These are phyloP conservation scores for Mangifera indica DNA, from an alignment of 345 rosid species.

Conservation along the genomic window DNA sequence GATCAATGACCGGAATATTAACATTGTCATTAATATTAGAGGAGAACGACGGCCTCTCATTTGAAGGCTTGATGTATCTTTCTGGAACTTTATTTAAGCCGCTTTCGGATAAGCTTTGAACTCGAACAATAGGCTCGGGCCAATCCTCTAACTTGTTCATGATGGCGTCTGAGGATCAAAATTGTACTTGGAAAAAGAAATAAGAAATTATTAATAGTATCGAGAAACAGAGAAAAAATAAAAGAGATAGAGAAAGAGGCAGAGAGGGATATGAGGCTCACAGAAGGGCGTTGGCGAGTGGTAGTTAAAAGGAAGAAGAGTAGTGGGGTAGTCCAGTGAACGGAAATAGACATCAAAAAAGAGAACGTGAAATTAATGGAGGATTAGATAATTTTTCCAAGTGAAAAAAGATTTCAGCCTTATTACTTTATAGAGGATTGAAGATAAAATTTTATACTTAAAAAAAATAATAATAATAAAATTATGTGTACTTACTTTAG, in stretches of 20 bases:
- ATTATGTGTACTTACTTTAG: too few species aligned
- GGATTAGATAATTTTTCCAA: too few species aligned
- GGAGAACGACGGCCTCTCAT: constrained; percentile 48
- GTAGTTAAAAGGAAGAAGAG: constrained; percentile 26
- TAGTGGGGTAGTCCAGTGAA: constrained; percentile 10
- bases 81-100: constrained; percentile 49
- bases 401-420: too few species aligned
- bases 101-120: constrained; percentile 76
- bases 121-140: constrained; percentile 96
- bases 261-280: constrained; percentile 10
- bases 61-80: constrained; percentile 63
- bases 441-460: too few species aligned
- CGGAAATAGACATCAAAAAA: constrained; percentile 27
- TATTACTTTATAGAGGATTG: too few species aligned
- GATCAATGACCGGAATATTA: constrained; percentile 80
- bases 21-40: background rate
- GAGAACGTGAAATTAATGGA: constrained; percentile 43
- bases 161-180: background rate
- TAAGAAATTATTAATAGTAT: background rate
- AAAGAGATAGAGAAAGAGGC: background rate
- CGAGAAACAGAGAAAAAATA: background rate
- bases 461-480: too few species aligned
- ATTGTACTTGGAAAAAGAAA: too few species aligned
- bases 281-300: constrained; percentile 3
- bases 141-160: constrained; percentile 64